Base-by-base conservation (phyloP, 352 stramenopile species). In the Pythium rishiriense region DNA sequence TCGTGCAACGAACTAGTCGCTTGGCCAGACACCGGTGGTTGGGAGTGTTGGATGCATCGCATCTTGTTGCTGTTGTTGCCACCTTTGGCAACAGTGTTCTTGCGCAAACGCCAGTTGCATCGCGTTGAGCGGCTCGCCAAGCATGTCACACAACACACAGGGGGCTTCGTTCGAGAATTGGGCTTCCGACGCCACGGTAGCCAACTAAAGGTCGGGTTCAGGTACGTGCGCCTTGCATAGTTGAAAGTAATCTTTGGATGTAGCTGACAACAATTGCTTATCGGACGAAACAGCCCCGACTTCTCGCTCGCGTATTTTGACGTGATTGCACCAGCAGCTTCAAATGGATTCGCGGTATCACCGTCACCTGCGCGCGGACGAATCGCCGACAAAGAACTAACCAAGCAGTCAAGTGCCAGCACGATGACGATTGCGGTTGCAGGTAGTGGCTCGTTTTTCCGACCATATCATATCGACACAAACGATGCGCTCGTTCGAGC, bases 281-380 rank as follows among this genome's bases (percentile, higher is more conserved):
- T n/a, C n/a, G n/a, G n/a, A n/a, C n/a, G n/a, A n/a, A n/a, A 52
- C 46, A 71, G 85, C 46, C 63, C 84, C 15, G 87, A 95, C 65
- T 93, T 94, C 64, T 93, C 83, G 8, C 78, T 94, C 26, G 82
- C 78, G 50, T 95, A 94, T 47, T 72, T 95, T 11, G 87, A 95
- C 35, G 77, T 95, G 11, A 60, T 95, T 8, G 81, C 89, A 39
- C 56, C 56, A 39, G 31, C 43, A 10, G 4, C 22, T 22, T 56
- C 56, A 4, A 55, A 24, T 47, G 55, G 42, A 8, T 25, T 33
- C 4, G 41, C 29, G 24, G 28, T 26, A 21, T 42, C 57, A 15
- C 51, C 64, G 4, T 64, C 58, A 14, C 37, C 58, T 1, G 60
- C 64, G 35, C 39, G 77, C 1, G 24, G 33, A 17, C 66, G 47